Evolutionary conservation across 441 rosid species (phyloP).

Genomic region (Mallotus japonicus): DNA sequence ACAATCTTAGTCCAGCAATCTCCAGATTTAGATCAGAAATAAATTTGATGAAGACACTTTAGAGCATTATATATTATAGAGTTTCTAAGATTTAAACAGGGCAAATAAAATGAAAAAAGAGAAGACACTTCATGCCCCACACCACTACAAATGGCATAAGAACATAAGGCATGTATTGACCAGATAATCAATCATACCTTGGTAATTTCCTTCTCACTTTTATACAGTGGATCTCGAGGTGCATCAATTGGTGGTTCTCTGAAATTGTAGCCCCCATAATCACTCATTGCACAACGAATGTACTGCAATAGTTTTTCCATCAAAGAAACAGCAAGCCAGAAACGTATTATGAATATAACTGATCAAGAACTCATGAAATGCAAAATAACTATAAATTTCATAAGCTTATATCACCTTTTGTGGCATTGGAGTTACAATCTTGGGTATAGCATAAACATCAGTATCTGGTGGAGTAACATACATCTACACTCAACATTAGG

Average conservation of each 20-base stretch:
- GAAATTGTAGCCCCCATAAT: constrained; percentile 77
- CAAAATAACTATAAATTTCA: neutral
- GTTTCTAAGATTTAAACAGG: neutral
- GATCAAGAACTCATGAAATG: neutral
- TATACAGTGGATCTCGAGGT: constrained; percentile 82
- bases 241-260: constrained; percentile 92
- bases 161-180: neutral
- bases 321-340: neutral
- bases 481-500: constrained; percentile 49
- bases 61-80: neutral
- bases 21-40: neutral
- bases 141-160: too few relatives aligned
- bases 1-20: neutral
- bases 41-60: too few relatives aligned
- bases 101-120: neutral
- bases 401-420: constrained; percentile 48
- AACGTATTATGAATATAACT: constrained; percentile 1
- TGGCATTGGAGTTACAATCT: constrained; percentile 89
- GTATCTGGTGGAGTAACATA: constrained; percentile 95
- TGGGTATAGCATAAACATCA: constrained; percentile 79
- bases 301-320: constrained; percentile 45
- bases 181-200: constrained; percentile 51
- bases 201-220: constrained; percentile 65
- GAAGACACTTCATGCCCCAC: neutral
- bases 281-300: constrained; percentile 86